A percentile compares a stretch with the other conserved stretches of the same genome.
Conservation (phyloP, 1,139 yeast genomes). For the Saccharomycopsis hybrid region DNA sequence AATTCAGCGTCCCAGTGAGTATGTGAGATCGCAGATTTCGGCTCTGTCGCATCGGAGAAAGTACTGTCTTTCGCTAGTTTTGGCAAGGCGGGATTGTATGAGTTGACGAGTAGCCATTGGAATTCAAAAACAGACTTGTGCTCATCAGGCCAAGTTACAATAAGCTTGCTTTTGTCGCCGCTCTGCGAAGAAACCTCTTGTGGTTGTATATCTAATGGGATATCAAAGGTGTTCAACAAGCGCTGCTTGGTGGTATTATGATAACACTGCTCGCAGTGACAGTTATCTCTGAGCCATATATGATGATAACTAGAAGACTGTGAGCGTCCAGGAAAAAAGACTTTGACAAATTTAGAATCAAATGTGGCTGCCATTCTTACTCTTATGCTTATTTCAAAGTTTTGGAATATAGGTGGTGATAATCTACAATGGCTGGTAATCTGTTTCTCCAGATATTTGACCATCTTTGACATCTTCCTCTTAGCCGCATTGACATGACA, state of each 20-base stretch:
- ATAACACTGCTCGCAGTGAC: constrained; percentile 58
- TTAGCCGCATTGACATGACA: no score
- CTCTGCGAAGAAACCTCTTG: not conserved
- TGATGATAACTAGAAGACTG: no score
- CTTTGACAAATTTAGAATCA: not conserved
- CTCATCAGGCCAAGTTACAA: constrained; percentile 41
- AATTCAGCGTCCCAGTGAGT: constrained; percentile 45
- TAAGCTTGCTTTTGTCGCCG: constrained; percentile 21
- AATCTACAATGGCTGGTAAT: no score
- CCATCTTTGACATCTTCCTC: no score
- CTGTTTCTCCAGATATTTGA: no score
- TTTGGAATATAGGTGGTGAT: no score
- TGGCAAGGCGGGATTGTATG: constrained; percentile 49
- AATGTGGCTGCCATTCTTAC: not conserved
- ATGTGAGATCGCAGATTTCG: constrained; percentile 25
- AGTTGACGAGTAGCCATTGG: constrained; percentile 55
- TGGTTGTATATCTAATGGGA: constrained; percentile 19
- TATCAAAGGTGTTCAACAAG: constrained; percentile 47
- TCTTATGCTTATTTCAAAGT: no score
- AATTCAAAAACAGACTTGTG: constrained; percentile 44
- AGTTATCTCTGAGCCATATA: constrained; percentile 65
- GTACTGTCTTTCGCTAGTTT: constrained; percentile 23
- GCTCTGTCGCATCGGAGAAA: constrained; percentile 29
- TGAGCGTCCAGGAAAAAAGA: not conserved
- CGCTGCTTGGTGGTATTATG: constrained; percentile 60